phyloP scores from a whole-genome alignment of 768 basidiomycete genomes.

The Pholiota conissans region DNA sequence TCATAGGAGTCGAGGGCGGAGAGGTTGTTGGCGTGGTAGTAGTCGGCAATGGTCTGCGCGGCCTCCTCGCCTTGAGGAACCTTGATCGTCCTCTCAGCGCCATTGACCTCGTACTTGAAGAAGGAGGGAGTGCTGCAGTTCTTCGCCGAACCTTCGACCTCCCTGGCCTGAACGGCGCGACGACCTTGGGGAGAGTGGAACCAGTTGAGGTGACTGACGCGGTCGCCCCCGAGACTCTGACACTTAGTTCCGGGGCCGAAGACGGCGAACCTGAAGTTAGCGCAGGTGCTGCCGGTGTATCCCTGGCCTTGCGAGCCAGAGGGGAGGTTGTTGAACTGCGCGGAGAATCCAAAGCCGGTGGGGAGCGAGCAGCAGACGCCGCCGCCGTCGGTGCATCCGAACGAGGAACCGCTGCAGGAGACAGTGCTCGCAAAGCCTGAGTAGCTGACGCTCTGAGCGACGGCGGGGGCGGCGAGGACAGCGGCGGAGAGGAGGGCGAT shows the following conservation, averaged over 20 bases:
- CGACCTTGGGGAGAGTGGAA: slow-evolving; percentile 8
- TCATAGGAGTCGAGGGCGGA: slow-evolving; percentile 2
- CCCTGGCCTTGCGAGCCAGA: slow-evolving; percentile 14
- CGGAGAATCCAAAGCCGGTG: slow-evolving; percentile 18
- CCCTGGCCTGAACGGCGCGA: neutral
- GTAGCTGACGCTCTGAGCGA: neutral
- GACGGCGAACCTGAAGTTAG: slow-evolving; percentile 5
- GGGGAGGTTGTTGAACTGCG: slow-evolving; percentile 13
- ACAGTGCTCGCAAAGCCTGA: slow-evolving; percentile 11
- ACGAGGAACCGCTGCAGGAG: slow-evolving; percentile 12
- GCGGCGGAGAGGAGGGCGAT: neutral
- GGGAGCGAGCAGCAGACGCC: slow-evolving; percentile 14
- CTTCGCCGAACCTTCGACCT: neutral
- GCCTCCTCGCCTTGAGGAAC: neutral
- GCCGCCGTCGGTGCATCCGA: slow-evolving; percentile 13
- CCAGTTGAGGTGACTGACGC: slow-evolving; percentile 10
- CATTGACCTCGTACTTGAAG: neutral
- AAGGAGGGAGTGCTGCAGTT: neutral
- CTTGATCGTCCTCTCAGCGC: slow-evolving; percentile 4
- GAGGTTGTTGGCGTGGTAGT: neutral
- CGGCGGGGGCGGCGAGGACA: neutral
- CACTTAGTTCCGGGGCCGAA: slow-evolving; percentile 17
- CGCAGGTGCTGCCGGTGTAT: slow-evolving; percentile 9
- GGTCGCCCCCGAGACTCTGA: slow-evolving; percentile 12
- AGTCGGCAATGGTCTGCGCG: slow-evolving; percentile 4